Percentiles rank a stretch among this genome's conserved stretches.
These are phyloP conservation scores for Lichtheimia corymbifera DNA, from an alignment of 371 early-diverging fungal species.

Conservation along the genomic window DNA sequence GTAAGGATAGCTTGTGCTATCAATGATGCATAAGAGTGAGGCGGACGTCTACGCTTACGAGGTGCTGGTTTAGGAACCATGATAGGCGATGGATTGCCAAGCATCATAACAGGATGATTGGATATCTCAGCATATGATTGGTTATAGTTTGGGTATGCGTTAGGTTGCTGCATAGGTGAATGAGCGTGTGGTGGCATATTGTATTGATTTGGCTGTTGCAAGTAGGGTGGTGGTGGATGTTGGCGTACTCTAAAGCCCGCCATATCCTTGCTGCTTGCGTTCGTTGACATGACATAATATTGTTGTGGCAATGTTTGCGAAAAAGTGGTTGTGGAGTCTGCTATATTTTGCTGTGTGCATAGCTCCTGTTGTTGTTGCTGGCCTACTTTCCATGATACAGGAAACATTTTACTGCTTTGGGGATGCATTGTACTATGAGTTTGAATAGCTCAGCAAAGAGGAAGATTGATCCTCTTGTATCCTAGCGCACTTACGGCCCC, in stretches of 20 bases:
- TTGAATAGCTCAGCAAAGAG: too few species aligned
- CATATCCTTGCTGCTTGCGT: neutral
- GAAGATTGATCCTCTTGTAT: too few species aligned
- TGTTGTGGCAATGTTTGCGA: neutral
- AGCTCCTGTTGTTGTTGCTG: neutral
- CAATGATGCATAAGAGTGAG: conserved; percentile 72
- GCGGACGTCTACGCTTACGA: conserved; percentile 60
- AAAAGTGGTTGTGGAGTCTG: neutral
- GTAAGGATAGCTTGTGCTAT: conserved; percentile 73
- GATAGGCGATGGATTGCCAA: neutral
- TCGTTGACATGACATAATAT: neutral
- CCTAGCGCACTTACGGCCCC: too few species aligned
- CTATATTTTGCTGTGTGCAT: too few species aligned
- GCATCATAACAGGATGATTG: too few species aligned
- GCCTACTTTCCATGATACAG: neutral
- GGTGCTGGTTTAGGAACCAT: neutral
- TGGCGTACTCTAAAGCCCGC: neutral
- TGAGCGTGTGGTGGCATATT: conserved; percentile 8
- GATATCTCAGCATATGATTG: neutral
- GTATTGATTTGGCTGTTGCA: conserved; percentile 2
- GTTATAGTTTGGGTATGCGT: neutral
- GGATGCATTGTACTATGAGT: neutral
- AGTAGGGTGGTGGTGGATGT: neutral
- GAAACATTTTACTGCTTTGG: neutral
- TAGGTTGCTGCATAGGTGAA: conserved; percentile 8